Conservation (phyloP, 2,329 filamentous ascomycete species). For the Corynespora cassiicola region DNA sequence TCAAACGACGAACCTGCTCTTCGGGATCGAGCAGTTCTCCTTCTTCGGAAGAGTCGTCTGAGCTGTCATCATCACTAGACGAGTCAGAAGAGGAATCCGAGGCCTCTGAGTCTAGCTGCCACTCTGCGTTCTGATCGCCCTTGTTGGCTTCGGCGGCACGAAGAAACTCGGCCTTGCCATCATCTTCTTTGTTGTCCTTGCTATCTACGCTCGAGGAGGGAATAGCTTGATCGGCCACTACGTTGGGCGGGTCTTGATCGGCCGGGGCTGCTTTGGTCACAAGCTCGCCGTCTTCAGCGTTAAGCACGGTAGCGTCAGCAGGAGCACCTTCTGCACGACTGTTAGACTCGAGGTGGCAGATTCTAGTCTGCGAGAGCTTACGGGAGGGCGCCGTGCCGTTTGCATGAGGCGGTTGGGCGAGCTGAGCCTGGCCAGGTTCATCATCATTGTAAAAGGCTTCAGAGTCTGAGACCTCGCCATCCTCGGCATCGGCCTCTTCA, state of each 20-base stretch:
- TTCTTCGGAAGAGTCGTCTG: constrained; percentile 68
- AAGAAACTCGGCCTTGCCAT: constrained; percentile 50
- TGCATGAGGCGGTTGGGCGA: constrained; percentile 23
- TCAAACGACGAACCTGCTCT: constrained; percentile 82
- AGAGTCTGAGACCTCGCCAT: constrained; percentile 42
- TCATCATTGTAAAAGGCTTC: constrained; percentile 36
- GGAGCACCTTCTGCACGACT: constrained; percentile 26
- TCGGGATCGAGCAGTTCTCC: constrained; percentile 74
- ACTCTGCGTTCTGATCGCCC: constrained; percentile 71
- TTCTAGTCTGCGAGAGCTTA: constrained; percentile 29
- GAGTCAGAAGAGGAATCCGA: constrained; percentile 61
- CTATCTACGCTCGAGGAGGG: constrained; percentile 9
- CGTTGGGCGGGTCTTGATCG: constrained; percentile 17
- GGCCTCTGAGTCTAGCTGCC: constrained; percentile 72
- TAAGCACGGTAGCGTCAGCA: constrained; percentile 19
- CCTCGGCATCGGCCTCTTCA: constrained; percentile 31
- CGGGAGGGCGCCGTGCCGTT: constrained; percentile 32
- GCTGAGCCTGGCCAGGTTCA: constrained; percentile 23
- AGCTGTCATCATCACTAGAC: constrained; percentile 52
- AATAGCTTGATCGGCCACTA: constrained; percentile 15
- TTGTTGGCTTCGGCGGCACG: constrained; percentile 53
- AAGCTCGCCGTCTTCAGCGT: constrained; percentile 16
- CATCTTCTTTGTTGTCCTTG: constrained; percentile 27
- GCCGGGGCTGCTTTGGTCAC: constrained; percentile 21
- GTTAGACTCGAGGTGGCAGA: constrained; percentile 26